These are phyloP conservation scores for Phytophthora nicotianae DNA, from an alignment of 352 stramenopile species.

Conservation along the genomic window DNA sequence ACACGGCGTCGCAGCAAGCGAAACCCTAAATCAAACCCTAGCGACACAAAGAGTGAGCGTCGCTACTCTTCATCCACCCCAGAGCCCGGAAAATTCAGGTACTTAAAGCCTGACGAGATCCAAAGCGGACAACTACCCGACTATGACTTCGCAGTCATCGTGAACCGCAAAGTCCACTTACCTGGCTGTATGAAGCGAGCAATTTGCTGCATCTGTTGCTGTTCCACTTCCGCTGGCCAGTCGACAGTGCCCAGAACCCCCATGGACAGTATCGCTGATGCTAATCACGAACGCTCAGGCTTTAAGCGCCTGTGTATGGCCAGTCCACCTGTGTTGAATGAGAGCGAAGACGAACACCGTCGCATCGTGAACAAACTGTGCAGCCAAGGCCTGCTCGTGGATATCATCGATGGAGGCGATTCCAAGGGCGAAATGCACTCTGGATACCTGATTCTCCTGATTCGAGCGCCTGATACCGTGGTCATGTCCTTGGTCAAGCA, in stretches of 20 bases:
- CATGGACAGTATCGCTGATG: slow-evolving; percentile 40
- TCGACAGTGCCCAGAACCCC: slow-evolving; percentile 12
- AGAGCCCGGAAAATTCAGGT: slow-evolving; percentile 61
- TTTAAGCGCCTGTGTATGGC: slow-evolving; percentile 73
- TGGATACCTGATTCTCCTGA: slow-evolving; percentile 77
- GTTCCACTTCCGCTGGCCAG: slow-evolving; percentile 1
- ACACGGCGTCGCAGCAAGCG: slow-evolving; percentile 13
- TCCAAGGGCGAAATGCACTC: slow-evolving; percentile 84
- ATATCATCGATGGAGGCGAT: slow-evolving; percentile 86
- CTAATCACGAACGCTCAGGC: slow-evolving; percentile 48
- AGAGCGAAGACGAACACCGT: slow-evolving; percentile 84
- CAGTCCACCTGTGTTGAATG: slow-evolving; percentile 47
- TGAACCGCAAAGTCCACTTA: slow-evolving; percentile 65
- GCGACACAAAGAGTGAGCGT: slow-evolving; percentile 13
- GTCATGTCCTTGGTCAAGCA: slow-evolving; percentile 64
- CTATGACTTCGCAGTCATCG: slow-evolving; percentile 86
- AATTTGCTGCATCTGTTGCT: slow-evolving; percentile 48
- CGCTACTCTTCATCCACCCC: slow-evolving; percentile 33
- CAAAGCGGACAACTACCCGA: slow-evolving; percentile 51
- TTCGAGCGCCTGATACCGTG: slow-evolving; percentile 65
- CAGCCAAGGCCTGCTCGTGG: slow-evolving; percentile 69
- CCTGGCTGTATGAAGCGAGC: slow-evolving; percentile 38
- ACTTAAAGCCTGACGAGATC: slow-evolving; percentile 87
- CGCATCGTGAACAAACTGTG: slow-evolving; percentile 81
- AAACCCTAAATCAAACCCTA: slow-evolving; percentile 16